These are phyloP conservation scores for Limnanthes douglasii DNA, from an alignment of 345 rosid genomes.

Conservation along the genomic window DNA sequence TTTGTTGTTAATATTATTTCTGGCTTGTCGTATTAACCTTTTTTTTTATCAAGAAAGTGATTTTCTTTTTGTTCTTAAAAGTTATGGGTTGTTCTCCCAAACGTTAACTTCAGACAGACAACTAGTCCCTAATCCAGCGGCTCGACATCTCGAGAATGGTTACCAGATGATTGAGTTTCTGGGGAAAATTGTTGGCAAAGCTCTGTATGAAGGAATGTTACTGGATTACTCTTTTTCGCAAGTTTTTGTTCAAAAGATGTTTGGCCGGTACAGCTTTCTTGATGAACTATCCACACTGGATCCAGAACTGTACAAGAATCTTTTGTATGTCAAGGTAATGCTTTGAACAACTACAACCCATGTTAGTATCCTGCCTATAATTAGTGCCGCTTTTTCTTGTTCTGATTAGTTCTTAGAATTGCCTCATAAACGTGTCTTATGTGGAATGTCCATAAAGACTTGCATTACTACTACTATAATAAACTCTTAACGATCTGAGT, in stretches of 20 bases:
- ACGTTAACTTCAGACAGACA: slow-evolving; percentile 72
- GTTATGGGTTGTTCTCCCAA: slow-evolving; percentile 89
- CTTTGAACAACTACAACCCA: too few species aligned
- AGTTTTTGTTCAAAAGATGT: slow-evolving; percentile 82
- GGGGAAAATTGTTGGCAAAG: slow-evolving; percentile 96
- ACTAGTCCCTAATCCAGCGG: slow-evolving; percentile 78
- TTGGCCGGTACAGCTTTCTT: slow-evolving; percentile 93
- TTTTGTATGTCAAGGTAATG: slow-evolving; percentile 96
- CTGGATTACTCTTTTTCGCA: slow-evolving; percentile 89
- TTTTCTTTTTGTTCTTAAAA: slow-evolving; percentile 12
- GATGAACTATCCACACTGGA: slow-evolving; percentile 95
- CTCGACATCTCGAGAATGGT: slow-evolving; percentile 75
- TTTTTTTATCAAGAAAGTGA: slow-evolving; percentile 1
- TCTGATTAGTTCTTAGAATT: background rate
- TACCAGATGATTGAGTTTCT: slow-evolving; percentile 91
- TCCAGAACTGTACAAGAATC: slow-evolving; percentile 84
- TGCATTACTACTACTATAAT: background rate
- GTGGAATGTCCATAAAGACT: slow-evolving; percentile 1
- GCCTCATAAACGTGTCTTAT: too few species aligned
- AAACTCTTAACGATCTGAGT: slow-evolving; percentile 1
- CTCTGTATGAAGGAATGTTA: slow-evolving; percentile 91
- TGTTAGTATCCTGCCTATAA: background rate
- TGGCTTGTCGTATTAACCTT: slow-evolving; percentile 4
- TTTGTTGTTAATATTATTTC: slow-evolving; percentile 3
- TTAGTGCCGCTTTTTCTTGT: background rate